Evolutionary conservation across 2,329 filamentous ascomycete genomes (phyloP), one percentile per base, ranked within the genome.

Genomic region (Diplocarpon rosae): DNA sequence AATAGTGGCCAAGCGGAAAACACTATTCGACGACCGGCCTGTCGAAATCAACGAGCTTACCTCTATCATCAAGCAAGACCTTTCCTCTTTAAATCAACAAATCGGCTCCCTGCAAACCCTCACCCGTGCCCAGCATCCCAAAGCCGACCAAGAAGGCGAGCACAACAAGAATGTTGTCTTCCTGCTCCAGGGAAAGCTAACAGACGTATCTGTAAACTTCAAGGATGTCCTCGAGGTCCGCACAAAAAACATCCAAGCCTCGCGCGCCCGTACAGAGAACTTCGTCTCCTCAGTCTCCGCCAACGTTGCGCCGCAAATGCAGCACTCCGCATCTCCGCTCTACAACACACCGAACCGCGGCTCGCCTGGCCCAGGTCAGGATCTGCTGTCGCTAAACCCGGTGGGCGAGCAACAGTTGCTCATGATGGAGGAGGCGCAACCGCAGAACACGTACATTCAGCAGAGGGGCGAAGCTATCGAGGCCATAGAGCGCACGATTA

Each of bases 121-220:
- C 37, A 83, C 87, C 12, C 76, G 80, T 43, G 76, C 85, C 47
- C 82, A 89, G 64, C 83, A 90, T 56, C 83, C 85, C 14, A 73
- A 71, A 52, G 71, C 68, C 52, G 78, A 76, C 55, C 89, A 95
- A 61, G 87, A 95, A 65, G 88, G 88, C 56, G 89, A 96, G 62
- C 93, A 98, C 69, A 95, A 94, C 70, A 94, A 95, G 66, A 95
- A 96, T 61, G 92, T 96, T 28, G 85, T 95, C 2, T 80, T 94
- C 50, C 73, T 96, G 61, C 69, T 96, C 14, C 88, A 95, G 66
- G 86, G 87, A 50, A 92, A 92, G 61, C 71, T 96, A 33, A 90
- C 88, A 32, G 88, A 95, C 59, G 90, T 98, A 3, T 85, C 85
- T 20, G 86, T 83, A 51, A 95, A 90, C 63, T 96, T 98, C 74